Conservation (phyloP, 208 protist genomes). For the Entamoeba invadens region DNA sequence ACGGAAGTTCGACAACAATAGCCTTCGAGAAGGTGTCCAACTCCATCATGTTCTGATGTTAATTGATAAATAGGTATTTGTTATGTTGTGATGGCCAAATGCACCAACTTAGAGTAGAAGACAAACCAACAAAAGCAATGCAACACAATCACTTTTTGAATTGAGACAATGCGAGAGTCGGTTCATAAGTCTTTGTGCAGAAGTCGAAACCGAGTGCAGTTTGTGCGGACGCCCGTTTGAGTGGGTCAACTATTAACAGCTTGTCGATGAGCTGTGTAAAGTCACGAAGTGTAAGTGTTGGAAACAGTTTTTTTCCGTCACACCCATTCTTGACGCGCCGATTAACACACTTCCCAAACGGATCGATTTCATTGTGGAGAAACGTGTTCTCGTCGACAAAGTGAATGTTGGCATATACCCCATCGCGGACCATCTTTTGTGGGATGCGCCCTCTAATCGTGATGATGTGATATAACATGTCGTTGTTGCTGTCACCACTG, state of each 20-base stretch:
- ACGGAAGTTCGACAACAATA: not conserved
- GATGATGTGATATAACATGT: not conserved
- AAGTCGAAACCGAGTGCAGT: too few species aligned
- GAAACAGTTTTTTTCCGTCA: not conserved
- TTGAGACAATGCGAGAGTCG: too few species aligned
- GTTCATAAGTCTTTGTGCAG: too few species aligned
- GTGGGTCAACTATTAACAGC: not conserved
- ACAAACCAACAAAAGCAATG: too few species aligned
- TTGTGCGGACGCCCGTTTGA: too few species aligned
- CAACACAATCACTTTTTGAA: too few species aligned
- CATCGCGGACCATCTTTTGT: not conserved
- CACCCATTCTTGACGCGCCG: not conserved
- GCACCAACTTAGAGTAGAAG: too few species aligned
- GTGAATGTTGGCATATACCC: not conserved
- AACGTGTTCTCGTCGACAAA: not conserved
- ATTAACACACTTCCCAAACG: not conserved
- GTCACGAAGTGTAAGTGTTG: not conserved
- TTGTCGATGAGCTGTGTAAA: not conserved
- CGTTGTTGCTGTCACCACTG: slow-evolving; percentile 26
- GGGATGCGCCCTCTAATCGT: not conserved
- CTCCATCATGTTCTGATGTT: too few species aligned
- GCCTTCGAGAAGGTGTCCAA: not conserved
- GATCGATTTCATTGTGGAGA: not conserved
- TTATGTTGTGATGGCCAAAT: too few species aligned
- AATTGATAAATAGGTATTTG: too few species aligned